A percentile compares a stretch with the other conserved stretches of the same genome.
Conservation (phyloP, 2,329 filamentous ascomycete genomes). For the Claviceps paspali region DNA sequence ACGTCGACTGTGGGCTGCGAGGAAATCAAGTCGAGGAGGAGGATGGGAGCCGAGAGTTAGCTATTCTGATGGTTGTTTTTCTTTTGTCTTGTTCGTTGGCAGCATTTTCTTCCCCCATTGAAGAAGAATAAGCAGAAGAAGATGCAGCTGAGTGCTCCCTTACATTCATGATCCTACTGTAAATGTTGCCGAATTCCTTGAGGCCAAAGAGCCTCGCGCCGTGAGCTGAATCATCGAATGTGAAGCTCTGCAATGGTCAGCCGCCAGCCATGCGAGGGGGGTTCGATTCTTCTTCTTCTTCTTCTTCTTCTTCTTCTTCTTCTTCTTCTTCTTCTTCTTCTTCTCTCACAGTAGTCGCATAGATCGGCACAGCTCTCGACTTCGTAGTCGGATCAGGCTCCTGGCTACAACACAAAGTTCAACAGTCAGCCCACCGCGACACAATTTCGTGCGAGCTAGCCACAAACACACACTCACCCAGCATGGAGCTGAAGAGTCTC, state of each 20-base stretch:
- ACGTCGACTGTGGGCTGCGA: slow-evolving; percentile 77
- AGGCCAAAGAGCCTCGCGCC: slow-evolving; percentile 90
- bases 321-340: not conserved
- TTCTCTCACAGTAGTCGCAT: slow-evolving; percentile 57
- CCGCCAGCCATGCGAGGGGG: not conserved
- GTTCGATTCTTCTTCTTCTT: not conserved
- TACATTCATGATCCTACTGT: slow-evolving; percentile 91
- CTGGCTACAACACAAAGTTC: slow-evolving; percentile 38
- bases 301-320: not conserved
- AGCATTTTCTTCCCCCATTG: not conserved
- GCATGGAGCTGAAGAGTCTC: slow-evolving; percentile 79
- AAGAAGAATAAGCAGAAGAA: not conserved
- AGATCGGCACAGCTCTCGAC: slow-evolving; percentile 85
- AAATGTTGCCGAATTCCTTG: slow-evolving; percentile 96
- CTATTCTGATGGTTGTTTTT: not conserved
- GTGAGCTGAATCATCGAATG: slow-evolving; percentile 92
- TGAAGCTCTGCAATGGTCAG: slow-evolving; percentile 48
- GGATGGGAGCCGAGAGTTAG: not conserved
- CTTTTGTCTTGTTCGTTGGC: not conserved
- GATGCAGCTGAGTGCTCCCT: slow-evolving; percentile 13
- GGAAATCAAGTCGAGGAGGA: too few relatives aligned
- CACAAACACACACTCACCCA: slow-evolving; percentile 39
- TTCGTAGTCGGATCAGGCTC: slow-evolving; percentile 69
- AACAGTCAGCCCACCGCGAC: not conserved
- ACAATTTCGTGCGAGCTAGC: not conserved